Base-by-base conservation (phyloP, 208 protist species). In the Acanthamoeba polyphaga region DNA sequence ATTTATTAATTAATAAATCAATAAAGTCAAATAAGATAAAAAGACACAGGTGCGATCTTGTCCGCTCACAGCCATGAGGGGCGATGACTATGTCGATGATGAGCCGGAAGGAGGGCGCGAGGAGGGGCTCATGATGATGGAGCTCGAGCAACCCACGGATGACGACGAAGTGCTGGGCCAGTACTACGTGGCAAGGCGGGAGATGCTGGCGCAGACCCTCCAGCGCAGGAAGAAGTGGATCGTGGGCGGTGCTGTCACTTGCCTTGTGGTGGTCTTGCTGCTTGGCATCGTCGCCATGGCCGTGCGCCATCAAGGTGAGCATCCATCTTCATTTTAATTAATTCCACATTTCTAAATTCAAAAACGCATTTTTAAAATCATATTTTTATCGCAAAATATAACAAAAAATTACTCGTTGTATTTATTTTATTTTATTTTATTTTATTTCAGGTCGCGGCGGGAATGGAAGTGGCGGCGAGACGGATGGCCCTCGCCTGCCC, bases 261-360 rank as follows among this genome's bases (percentile, higher is more conserved):
- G 66, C 66, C 66, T 72, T n/a, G 66, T 72, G 0, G n/a, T 72
- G 6, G 66, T 72, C 29, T 17, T 72, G 66, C 66, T 72, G 13
- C 66, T 72, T n/a, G 5, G 27, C 66, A 72, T 72, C 66, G 66
- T 72, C 24, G 66, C 66, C 66, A 72, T 72, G 66, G 66, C 66
- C 8, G 66, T 72, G 29, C 66, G 66, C 66, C 0, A 72, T 38
- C 32, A 72, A 72, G 66, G 66, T 72, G 15, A 4, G 10, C 62
- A 29, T 17, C 15, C 24, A 9, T 12, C 15, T 22, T 58, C 53
- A 58, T 22, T 58, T 17, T n/a, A n/a, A n/a, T n/a, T n/a, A n/a
- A n/a, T n/a, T n/a, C n/a, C n/a, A n/a, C n/a, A n/a, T n/a, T n/a
- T n/a, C n/a, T n/a, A n/a, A n/a, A n/a, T n/a, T n/a, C n/a, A n/a